Evolutionary conservation across 2,329 filamentous ascomycete genomes (phyloP), one percentile per base, ranked within the genome.

Genomic region (Ceratocystis variospora): DNA sequence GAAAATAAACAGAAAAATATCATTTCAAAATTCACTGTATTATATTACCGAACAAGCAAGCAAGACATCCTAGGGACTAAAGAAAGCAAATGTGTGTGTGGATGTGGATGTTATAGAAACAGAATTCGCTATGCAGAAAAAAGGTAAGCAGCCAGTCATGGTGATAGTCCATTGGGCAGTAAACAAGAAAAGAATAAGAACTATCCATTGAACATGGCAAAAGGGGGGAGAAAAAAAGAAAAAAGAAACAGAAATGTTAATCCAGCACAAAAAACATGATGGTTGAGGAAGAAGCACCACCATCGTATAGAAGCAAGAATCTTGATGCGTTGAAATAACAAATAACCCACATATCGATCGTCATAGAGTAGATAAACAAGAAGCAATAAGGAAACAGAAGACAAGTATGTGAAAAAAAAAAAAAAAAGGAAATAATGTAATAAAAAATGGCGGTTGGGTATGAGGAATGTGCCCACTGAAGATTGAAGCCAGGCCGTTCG

Each of bases 341-440:
- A 62, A 33, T 66, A 66, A 44, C 57, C 62, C 41, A 48, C 63
- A 31, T 46, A 46, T 64, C 66, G 19, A 46, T 64, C 66, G 15
- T 67, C 45, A 67, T 61, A 53, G 53, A 57, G 48, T 61, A 64
- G 53, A 22, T 45, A 69, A 33, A 67, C 57, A 55, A 63, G 48
- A 61, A 63, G 55, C 62, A 46, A 62, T 53, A 64, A 45, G 25
- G 59, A 45, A 25, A 19, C 10, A 37, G 19, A 62, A 45, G 28
- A 59, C 10, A 48, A 46, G 33, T 12, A 61, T 46, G 15, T 19
- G 2, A 3, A 61, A 2, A 55, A 17, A n/a, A 22, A 19, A 22
- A 15, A 25, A 10, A 12, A 61, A 28, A n/a, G 46, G 19, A 19
- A 44, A 17, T 17, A 50, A 25, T 31, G 15, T 46, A 37, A 61